Conservation (phyloP, 1,139 yeast species). For the Pichia sp. region DNA sequence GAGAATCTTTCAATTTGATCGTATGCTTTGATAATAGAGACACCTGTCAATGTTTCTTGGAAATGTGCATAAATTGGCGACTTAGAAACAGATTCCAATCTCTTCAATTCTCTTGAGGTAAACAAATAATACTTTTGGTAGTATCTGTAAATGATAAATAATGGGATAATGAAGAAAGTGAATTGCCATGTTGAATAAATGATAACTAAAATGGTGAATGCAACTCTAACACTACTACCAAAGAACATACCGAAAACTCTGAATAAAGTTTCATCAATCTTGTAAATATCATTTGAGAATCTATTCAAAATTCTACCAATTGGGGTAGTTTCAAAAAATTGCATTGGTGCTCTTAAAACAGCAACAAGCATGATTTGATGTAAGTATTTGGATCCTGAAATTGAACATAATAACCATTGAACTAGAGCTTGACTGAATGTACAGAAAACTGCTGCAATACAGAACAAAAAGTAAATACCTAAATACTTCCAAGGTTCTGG, state of each 20-base stretch:
- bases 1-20: slow-evolving; percentile 72
- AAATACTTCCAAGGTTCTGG: slow-evolving; percentile 70
- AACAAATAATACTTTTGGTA: slow-evolving; percentile 88
- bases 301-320: slow-evolving; percentile 92
- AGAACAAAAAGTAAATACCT: slow-evolving; percentile 73
- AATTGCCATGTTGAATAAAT: slow-evolving; percentile 89
- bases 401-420: slow-evolving; percentile 82
- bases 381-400: slow-evolving; percentile 74
- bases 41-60: slow-evolving; percentile 93
- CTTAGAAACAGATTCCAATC: slow-evolving; percentile 89
- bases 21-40: slow-evolving; percentile 87
- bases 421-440: slow-evolving; percentile 65
- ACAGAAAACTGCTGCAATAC: slow-evolving; percentile 63
- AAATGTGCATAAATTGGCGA: slow-evolving; percentile 96
- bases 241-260: slow-evolving; percentile 85
- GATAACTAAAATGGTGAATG: slow-evolving; percentile 80
- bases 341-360: slow-evolving; percentile 93
- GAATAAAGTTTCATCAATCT: slow-evolving; percentile 85
- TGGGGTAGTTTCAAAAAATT: slow-evolving; percentile 96
- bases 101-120: slow-evolving; percentile 91
- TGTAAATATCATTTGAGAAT: slow-evolving; percentile 91
- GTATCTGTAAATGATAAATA: slow-evolving; percentile 68
- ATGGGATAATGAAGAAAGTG: slow-evolving; percentile 65
- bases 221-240: slow-evolving; percentile 67
- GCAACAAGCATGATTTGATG: slow-evolving; percentile 79